Base-by-base conservation (phyloP, 352 stramenopile genomes). In the Pythium utonaiense region DNA sequence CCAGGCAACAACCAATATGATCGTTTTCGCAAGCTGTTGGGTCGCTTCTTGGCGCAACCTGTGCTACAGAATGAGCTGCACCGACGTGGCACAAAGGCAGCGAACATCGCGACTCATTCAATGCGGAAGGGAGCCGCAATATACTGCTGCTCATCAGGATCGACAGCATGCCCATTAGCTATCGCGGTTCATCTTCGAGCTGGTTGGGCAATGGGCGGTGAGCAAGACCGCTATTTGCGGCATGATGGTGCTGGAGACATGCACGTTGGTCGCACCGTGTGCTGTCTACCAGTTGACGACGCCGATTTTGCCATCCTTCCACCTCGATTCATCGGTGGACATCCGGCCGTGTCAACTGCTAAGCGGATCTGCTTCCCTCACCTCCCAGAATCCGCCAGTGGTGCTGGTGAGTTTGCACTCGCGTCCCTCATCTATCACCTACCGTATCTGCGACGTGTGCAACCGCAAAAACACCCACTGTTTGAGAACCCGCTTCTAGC, bases 161-260 rank as follows among this genome's bases (percentile, higher is more conserved):
- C 57, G 5, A 73, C 64, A n/a, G 57, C 52, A 3, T 60, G 61
- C 14, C 66, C 54, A 0, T 67, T 59, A 2, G 50, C 67, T 17
- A 56, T 60, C 28, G 50, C 63, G 4, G 52, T 69, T 16, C 64
- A 67, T 28, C 56, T 71, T 10, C 49, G 59, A 27, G 67, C 56
- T 16, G 63, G 59, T 16, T 69, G 59, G 66, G 56, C 28, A 0
- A 57, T 74, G 7, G 53, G 30, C 14, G 62, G 63, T 1, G 60
- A 71, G 17, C 60, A 66, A n/a, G 40, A 74, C 31, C 64, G 53
- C 16, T 74, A 73, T 25, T 21, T 73, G 0, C 21, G 61, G 0
- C 71, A 66, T 17, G 61, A 75, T 45, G 53, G 50, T 0, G 67
- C 67, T 17, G 61, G 57, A 13, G 67, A 66, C 21, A 68, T 67